Base-by-base conservation (phyloP, 805 yeast genomes). In the Scheffersomyces lignosus region DNA sequence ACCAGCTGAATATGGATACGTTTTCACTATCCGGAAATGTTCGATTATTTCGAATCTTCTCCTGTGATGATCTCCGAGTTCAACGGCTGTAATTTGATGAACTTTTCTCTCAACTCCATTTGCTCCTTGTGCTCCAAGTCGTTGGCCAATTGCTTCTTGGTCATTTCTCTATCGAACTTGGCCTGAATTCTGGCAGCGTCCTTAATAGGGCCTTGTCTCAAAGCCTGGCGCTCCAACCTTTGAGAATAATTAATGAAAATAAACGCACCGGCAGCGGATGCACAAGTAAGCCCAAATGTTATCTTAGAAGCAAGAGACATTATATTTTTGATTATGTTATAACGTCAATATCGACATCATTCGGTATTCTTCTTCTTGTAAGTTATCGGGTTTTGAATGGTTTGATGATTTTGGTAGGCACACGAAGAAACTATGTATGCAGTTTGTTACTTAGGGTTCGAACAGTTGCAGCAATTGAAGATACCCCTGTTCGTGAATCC, bases 301-400 rank as follows among this genome's bases (percentile, higher is more conserved):
- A 82, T 61, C 57, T 84, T 87, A 24, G 95, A 80, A 2, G 90
- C 87, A 34, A 83, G 75, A 20, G 95, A 86, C 96, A 87, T 87
- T 38, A 25, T 13, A 27, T 15, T n/a, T 24, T 26, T 13, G 23
- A 6, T 13, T 28, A 26, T 15, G 13, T 13, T 16, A 6, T n/a
- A n/a, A n/a, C n/a, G n/a, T n/a, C n/a, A n/a, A n/a, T n/a, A n/a
- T n/a, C n/a, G n/a, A n/a, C n/a, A n/a, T n/a, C n/a, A n/a, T n/a
- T n/a, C n/a, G n/a, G n/a, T n/a, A n/a, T n/a, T n/a, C n/a, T n/a
- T n/a, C n/a, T n/a, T n/a, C n/a, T n/a, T n/a, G n/a, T n/a, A n/a
- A n/a, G n/a, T n/a, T n/a, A n/a, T n/a, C n/a, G n/a, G n/a, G n/a
- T n/a, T n/a, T n/a, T 22, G 13, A 23, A 24, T 25, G 13, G 18